Base-by-base conservation (phyloP, 1,139 yeast genomes). In the Sporopachydermia cereana region DNA sequence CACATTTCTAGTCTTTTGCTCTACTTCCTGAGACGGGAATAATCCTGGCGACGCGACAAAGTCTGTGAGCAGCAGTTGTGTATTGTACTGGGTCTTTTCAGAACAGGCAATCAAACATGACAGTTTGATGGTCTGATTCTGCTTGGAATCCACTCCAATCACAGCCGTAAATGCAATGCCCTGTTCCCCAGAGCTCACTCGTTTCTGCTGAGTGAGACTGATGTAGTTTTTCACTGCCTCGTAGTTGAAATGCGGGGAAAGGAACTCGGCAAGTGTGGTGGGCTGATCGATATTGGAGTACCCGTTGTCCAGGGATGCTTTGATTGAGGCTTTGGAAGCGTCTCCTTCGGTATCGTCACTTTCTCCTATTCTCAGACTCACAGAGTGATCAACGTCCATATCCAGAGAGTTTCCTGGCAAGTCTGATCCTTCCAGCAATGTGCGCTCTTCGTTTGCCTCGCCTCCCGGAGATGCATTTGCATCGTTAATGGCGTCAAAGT, bases 191-290 rank as follows among this genome's bases (percentile, higher is more conserved):
- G 20, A 12, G 5, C 20, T 7, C 5, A 7, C n/a, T n/a, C 22
- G 18, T n/a, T 21, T 34, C 17, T 16, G 39, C 17, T 12, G 12
- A 7, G 39, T n/a, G 39, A 34, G 5, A 34, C 22, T 34, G 9
- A 34, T 20, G 17, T 34, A 34, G n/a, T 34, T 34, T n/a, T 21
- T 5, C 17, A 34, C 22, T 7, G 39, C 22, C 5, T 34, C 20
- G 36, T 18, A 41, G n/a, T 41, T 41, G n/a, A 23, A 41, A 7
- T 41, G 43, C 36, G 43, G 43, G 14, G 43, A 41, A 16, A 41
- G 21, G 29, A 41, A 41, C 34, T 41, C 43, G 5, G 43, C 30
- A 25, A 41, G 9, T 5, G 43, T 34, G 20, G 39, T 34, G 9
- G 39, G 39, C 39, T 34, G 39, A 12, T 12, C 5, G 17, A 34